Evolutionary conservation across 345 rosid genomes (phyloP), one percentile per base, ranked within the genome.

Genomic region (Theobroma cacao): DNA sequence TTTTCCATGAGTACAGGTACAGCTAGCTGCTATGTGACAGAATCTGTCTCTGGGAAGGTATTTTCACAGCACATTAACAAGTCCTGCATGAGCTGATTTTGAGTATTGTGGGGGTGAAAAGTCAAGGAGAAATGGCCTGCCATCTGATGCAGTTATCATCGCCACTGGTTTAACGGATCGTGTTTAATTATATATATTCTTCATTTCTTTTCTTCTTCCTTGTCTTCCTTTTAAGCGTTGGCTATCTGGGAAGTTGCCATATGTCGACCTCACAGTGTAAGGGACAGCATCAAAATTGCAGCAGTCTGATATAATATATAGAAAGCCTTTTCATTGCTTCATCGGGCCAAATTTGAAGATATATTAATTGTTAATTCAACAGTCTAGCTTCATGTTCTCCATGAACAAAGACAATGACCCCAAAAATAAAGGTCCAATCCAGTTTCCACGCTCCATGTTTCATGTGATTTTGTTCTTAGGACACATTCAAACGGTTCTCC

Each of bases 401-500:
- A 17, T 65, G 30, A 65, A 22, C 71, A 38, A 65, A 7, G 71
- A 22, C 71, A 65, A 34, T 31, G 30, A 64, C 1, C 2, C 22
- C 31, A 41, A 67, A 68, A 11, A n/a, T n/a, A n/a, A 14, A 36
- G 7, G 33, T 72, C n/a, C 45, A 53, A 72, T 53, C 62, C 75
- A 34, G 63, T 13, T 55, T 15, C 1, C 26, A 31, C 4, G 69
- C 36, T 28, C 65, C 53, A 61, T 53, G 70, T 78, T 71, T 61
- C 33, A 72, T 65, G 71, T 61, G 64, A 68, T 26, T 15, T 74
- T 52, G 47, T n/a, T 65, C 5, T 33, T 26, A 1, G 62, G 86
- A 80, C 81, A 69, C 62, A 61, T 80, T 85, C 88, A 85, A 85
- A 73, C 86, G 74, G 47, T 41, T 52, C 36, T 76, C 52, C 69